Evolutionary conservation across 176 grass and related monocot species (phyloP), one percentile per base, ranked within the genome.

Genomic region (Aegilops bicornis): DNA sequence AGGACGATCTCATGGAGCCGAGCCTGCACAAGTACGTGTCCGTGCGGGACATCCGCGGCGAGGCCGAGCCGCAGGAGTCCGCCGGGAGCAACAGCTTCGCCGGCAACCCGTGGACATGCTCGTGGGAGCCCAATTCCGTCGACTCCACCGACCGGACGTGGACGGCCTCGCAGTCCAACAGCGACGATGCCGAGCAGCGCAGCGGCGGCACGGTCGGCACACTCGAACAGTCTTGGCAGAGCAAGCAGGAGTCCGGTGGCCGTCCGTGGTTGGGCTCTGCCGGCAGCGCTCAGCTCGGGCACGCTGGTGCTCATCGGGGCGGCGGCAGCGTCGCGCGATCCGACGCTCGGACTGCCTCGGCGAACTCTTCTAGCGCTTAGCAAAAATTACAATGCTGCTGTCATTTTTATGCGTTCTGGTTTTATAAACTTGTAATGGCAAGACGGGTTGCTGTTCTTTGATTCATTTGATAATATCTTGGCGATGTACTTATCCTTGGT

Each of bases 1-100:
- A 94, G 85, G 86, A 99, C 58, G 89, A 93, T 43, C 86, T 99
- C 12, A 59, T 88, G 88, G 94, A 99, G 77, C 94, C 92, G 11
- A 94, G 88, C 79, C 47, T 99, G 56, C 97, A 96, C 86, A 96
- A 87, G 79, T 99, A 99, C 79, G 97, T 99, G 27, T 92, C 97
- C 1, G 90, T 99, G 32, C 89, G 94, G 54, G 94, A 94, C 50
- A 64, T 88, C 48, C 77, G 90, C 4, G 42, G 75, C 17, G 96
- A 92, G 25, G 20, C 84, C 1, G 96, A 96, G 87, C 93, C 90
- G 8, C 91, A 92, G 81, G 96, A 98, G 61, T 94, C 96, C 0
- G 93, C 96, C 0, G 96, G 96, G 60, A 98, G 96, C 90, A 98
- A 98, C 82, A 96, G 90, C 86, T 89, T 98, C 50, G 84, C 82